Evolutionary conservation across 2,329 filamentous ascomycete genomes (phyloP), one percentile per base, ranked within the genome.

Genomic region (Aspergillus quadricinctus): DNA sequence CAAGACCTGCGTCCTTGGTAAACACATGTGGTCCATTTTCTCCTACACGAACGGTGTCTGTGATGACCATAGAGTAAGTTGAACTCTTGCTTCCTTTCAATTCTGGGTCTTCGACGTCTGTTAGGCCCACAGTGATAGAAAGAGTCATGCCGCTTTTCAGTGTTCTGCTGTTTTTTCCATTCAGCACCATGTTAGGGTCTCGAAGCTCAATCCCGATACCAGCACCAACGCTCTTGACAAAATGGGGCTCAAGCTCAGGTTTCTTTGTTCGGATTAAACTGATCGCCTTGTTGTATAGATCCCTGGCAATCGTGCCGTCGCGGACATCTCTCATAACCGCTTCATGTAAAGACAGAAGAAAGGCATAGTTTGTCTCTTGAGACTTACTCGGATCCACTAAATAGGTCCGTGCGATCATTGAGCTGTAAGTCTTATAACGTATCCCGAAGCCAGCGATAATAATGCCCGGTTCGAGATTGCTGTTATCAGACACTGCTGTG

Each of bases 131-230:
- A 31, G 90, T 92, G 65, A 99, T 85, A 67, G 88, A 89, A 11
- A 99, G 81, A 0, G 94, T 99, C 94, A 99, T 99, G 62, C 95
- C 95, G 69, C 97, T 95, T 74, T 93, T 96, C 56, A 99, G 78
- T 4, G 83, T 82, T 52, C 92, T 85, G 28, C 79, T 81, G 71
- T 92, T 97, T 78, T 99, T 99, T 57, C 81, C 88, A 67, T 91
- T 97, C 40, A 99, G 79, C 2, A 94, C 75, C 57, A 99, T 82
- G 4, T 91, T 93, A 2, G 83, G 78, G 70, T 99, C 94, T 65
- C 89, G 87, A 62, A 88, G 89, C 77, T 99, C 95, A 46, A 97
- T 90, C 60, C 94, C 95, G 65, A 99, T 90, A 49, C 92, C 93
- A 65, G 88, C 90, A 50, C 94, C 94, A 40, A 97, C 87, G 62